phyloP scores from a whole-genome alignment of 257 asterid species.

The Henckelia pumila region DNA sequence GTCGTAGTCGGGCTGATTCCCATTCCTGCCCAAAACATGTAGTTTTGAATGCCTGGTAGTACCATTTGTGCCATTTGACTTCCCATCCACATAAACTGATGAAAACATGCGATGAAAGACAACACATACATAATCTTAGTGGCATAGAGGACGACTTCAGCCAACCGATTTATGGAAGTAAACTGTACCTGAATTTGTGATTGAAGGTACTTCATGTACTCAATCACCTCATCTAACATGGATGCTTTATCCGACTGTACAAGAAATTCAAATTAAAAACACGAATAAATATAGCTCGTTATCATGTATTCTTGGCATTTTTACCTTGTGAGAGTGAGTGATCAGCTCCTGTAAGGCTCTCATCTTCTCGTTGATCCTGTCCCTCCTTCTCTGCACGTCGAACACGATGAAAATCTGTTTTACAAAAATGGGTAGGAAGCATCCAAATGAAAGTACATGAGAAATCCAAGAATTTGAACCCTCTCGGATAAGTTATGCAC shows the following conservation, averaged over 20 bases:
- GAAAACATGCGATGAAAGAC: background rate
- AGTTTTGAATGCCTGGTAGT: conserved; percentile 68
- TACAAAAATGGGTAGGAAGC: background rate
- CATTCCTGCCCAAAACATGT: conserved; percentile 65
- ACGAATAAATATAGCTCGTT: background rate
- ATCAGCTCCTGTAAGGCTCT: conserved; percentile 51
- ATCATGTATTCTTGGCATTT: background rate
- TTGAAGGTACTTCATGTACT: conserved; percentile 84
- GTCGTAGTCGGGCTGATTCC: conserved; percentile 48
- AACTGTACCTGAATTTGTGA: conserved; percentile 70
- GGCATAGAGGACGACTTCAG: background rate
- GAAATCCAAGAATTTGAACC: conserved; percentile 12
- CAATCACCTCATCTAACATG: conserved; percentile 83
- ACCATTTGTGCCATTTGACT: conserved; percentile 77
- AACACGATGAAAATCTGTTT: too few relatives aligned
- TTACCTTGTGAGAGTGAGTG: conserved; percentile 56
- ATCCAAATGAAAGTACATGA: background rate
- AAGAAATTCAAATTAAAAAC: too few relatives aligned
- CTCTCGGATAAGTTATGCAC: conserved; percentile 52
- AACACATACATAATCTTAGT: background rate
- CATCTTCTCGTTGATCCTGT: conserved; percentile 54
- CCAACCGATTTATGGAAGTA: background rate
- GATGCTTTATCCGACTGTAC: conserved; percentile 87
- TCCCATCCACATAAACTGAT: conserved; percentile 87
- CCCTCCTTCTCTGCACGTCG: conserved; percentile 46